phyloP scores from a whole-genome alignment of 331 rosid species.

The Quercus lobata region DNA sequence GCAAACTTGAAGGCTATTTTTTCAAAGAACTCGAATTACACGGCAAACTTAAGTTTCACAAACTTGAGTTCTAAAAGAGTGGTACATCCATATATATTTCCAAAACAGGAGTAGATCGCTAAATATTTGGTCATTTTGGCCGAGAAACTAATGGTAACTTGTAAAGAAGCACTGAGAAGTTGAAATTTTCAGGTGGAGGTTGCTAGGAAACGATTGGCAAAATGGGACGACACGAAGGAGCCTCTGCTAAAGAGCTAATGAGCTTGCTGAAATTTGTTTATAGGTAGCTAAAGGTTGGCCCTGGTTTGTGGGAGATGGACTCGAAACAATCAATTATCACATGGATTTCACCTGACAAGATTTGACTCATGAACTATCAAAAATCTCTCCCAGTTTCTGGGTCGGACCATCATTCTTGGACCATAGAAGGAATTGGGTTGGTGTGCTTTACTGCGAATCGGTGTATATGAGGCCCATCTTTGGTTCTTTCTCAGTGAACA shows the following conservation, averaged over 20 bases:
- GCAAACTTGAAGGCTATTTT: no score
- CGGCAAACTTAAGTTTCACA: no score
- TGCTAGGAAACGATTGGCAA: conserved; percentile 39
- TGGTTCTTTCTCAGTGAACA: no score
- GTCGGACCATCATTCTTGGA: background rate
- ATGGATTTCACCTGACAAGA: background rate
- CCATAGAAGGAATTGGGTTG: background rate
- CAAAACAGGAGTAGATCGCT: no score
- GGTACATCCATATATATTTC: no score
- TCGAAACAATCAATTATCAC: background rate
- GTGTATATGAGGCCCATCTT: no score
- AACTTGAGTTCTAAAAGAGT: no score
- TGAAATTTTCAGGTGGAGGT: conserved; percentile 42
- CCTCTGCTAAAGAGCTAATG: background rate
- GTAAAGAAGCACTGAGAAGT: background rate
- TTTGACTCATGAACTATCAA: background rate
- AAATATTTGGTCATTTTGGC: no score
- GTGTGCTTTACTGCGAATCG: no score
- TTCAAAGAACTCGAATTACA: no score
- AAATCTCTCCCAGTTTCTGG: no score
- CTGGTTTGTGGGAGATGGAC: background rate
- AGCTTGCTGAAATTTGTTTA: background rate
- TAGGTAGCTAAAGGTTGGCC: no score
- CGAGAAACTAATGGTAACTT: background rate
- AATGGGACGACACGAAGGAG: conserved; percentile 40